Conservation (phyloP, 169 alveolate genomes). For the Plasmodium coatneyi region DNA sequence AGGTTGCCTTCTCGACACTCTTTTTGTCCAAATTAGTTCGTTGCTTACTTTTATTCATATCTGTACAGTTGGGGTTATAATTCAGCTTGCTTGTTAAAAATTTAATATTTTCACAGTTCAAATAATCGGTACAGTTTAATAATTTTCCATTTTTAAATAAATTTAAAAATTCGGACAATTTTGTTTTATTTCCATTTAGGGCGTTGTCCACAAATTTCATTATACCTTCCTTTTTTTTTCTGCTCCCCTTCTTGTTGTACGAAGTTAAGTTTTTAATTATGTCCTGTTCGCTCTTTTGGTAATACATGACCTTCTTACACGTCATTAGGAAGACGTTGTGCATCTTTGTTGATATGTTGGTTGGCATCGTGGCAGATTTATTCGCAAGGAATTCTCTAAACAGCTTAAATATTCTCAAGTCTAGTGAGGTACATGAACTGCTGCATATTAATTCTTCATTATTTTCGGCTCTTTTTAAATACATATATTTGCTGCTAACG, state of each 20-base stretch:
- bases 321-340: slow-evolving; percentile 12
- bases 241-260: not conserved
- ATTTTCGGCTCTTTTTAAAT: slow-evolving; percentile 11
- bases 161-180: slow-evolving; percentile 13
- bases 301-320: slow-evolving; percentile 56
- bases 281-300: slow-evolving; percentile 51
- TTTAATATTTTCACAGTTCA: slow-evolving; percentile 45
- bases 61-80: slow-evolving; percentile 20
- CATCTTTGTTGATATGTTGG: slow-evolving; percentile 37
- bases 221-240: slow-evolving; percentile 26
- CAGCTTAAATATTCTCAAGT: slow-evolving; percentile 47
- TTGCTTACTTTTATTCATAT: slow-evolving; percentile 21
- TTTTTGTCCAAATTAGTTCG: not conserved
- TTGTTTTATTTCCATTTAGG: slow-evolving; percentile 35
- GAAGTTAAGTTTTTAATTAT: slow-evolving; percentile 19
- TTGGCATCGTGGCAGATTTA: slow-evolving; percentile 34
- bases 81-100: slow-evolving; percentile 26
- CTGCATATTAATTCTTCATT: slow-evolving; percentile 55
- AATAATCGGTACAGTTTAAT: slow-evolving; percentile 37
- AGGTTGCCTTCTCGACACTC: not conserved
- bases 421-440: slow-evolving; percentile 25
- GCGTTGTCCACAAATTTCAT: slow-evolving; percentile 44
- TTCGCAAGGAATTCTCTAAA: slow-evolving; percentile 61
- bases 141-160: slow-evolving; percentile 21
- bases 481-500: not conserved